phyloP scores from a whole-genome alignment of 2,329 filamentous ascomycete species.

The Fusarium sp. region DNA sequence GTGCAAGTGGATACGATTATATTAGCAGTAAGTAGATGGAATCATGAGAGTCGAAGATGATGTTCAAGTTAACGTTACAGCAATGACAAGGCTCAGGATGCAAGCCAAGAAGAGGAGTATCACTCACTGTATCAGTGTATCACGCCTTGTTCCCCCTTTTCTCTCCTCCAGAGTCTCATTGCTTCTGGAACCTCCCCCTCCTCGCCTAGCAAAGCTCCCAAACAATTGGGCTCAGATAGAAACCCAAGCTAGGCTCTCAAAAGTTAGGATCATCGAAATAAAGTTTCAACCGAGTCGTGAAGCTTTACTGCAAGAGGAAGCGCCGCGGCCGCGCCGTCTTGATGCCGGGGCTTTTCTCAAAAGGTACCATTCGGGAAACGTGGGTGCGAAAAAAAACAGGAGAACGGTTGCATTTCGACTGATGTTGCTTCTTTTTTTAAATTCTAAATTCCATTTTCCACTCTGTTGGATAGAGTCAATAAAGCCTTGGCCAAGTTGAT shows the following conservation, averaged over 20 bases:
- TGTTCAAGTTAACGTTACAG: neutral
- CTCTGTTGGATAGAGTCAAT: neutral
- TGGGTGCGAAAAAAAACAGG: slow-evolving; percentile 9
- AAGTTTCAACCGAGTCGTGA: slow-evolving; percentile 36
- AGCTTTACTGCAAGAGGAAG: slow-evolving; percentile 34
- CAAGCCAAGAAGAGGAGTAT: neutral
- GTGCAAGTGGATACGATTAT: neutral
- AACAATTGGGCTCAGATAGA: slow-evolving; percentile 19
- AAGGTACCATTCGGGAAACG: slow-evolving; percentile 9
- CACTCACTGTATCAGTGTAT: neutral
- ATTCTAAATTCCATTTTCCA: neutral
- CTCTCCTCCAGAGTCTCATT: neutral
- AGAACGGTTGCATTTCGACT: slow-evolving; percentile 1
- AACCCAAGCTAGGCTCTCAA: slow-evolving; percentile 18
- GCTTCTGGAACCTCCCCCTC: neutral
- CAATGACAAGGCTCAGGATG: neutral
- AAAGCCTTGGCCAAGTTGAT: slow-evolving; percentile 5
- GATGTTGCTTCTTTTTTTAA: neutral
- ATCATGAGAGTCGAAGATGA: neutral
- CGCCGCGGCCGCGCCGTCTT: slow-evolving; percentile 45
- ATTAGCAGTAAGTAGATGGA: neutral
- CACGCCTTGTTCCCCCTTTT: neutral
- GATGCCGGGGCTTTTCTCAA: slow-evolving; percentile 29
- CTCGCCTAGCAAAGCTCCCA: neutral
- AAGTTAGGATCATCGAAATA: slow-evolving; percentile 29